Base-by-base conservation (phyloP, 805 yeast species). In the Jamesozyma hellenica region DNA sequence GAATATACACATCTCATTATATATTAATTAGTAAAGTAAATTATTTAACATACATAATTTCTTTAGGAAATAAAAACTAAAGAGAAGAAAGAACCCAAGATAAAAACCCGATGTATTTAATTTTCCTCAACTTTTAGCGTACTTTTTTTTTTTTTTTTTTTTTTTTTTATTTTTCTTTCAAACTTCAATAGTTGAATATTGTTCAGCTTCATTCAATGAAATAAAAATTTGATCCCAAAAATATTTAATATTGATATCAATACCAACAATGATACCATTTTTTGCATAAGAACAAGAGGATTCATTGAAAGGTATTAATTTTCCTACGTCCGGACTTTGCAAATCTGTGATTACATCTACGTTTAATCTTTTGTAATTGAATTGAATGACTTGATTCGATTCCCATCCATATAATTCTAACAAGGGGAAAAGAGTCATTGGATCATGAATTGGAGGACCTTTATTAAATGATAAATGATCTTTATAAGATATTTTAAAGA, bases 371-470 rank as follows among this genome's bases (percentile, higher is more conserved):
- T 41, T 51, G 35, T 48, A 55, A 8, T 31, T 39, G 40, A 55
- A 49, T 17, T 40, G 36, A 4, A 54, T 29, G 4, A 35, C 38
- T n/a, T 49, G 46, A 39, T 40, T 40, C 19, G 41, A 53, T 53
- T 37, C 65, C 42, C 51, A 47, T 2, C 47, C 50, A 40, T 55
- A 56, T 37, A 74, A 55, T 16, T 74, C 72, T 38, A 83, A 56
- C 28, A 83, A 51, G 0, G 75, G 76, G 38, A 72, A 73, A 10
- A 82, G 64, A 1, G 94, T 82, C 38, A 82, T 63, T 1, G 92
- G 90, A 56, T 84, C 95, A 58, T 85, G 94, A 1, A 83, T 68
- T 1, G 87, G 85, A 4, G 92, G 87, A 0, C 92, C 90, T 4
- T 54, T 43, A 19, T 45, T 44, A 55, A 73, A 65, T 3, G 70